Percentiles rank a stretch among this genome's conserved stretches.
Evolutionary conservation across 345 rosid species (phyloP).

Genomic region (Carallia pectinifolia): DNA sequence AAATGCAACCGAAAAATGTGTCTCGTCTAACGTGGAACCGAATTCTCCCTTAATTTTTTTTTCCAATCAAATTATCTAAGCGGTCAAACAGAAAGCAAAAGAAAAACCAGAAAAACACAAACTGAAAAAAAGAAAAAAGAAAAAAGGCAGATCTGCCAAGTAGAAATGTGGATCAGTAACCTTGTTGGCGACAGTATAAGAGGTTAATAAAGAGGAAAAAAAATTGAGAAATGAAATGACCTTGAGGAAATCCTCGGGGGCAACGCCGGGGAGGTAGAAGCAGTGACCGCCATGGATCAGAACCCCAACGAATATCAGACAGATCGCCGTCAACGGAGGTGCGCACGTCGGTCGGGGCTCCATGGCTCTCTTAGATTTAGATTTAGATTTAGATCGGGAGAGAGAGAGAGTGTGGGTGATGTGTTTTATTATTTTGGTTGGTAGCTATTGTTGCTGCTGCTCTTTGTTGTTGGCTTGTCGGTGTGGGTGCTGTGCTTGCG

Average conservation of each 20-base stretch:
- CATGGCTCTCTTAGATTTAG: conserved; percentile 26
- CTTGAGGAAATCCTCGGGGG: conserved; percentile 89
- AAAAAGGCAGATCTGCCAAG: conserved; percentile 9
- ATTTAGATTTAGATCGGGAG: not conserved
- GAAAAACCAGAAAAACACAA: not conserved
- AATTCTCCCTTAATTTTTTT: not conserved
- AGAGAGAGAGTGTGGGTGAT: not conserved
- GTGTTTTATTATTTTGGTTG: too few relatives aligned
- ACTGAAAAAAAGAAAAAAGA: not conserved
- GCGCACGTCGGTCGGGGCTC: conserved; percentile 33
- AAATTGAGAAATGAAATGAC: conserved; percentile 23
- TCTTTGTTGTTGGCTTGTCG: too few relatives aligned
- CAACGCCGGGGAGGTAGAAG: conserved; percentile 99
- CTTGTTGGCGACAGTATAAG: not conserved
- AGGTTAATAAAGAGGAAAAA: not conserved
- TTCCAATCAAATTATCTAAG: too few relatives aligned
- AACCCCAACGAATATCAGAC: conserved; percentile 27
- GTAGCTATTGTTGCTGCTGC: too few relatives aligned
- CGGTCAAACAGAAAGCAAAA: not conserved
- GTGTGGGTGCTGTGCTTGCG: too few relatives aligned
- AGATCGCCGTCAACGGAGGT: conserved; percentile 27
- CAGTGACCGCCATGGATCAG: conserved; percentile 57
- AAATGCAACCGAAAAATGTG: not conserved
- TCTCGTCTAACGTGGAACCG: not conserved
- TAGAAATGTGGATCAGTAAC: conserved; percentile 21